Conservation (phyloP, 1,284 basidiomycete genomes). For the Neonothopanus nambi region DNA sequence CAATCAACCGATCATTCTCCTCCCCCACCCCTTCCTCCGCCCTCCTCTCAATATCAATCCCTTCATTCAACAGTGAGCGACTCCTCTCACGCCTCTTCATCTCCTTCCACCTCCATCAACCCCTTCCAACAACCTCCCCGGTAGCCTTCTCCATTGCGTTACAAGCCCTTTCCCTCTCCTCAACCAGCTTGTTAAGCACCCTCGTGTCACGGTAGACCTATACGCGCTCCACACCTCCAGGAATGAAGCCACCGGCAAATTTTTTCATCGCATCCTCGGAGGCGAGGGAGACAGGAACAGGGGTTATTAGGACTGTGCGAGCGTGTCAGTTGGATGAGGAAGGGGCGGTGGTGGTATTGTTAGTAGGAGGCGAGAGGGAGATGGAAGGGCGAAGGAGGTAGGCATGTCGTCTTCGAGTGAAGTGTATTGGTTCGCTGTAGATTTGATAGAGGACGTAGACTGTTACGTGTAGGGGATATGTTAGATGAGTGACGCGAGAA, state of each 20-base stretch:
- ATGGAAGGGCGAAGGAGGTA: too few relatives aligned
- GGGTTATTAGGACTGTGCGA: constrained; percentile 76
- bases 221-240: constrained; percentile 75
- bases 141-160: constrained; percentile 66
- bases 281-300: constrained; percentile 64
- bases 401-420: constrained; percentile 53
- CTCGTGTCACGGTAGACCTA: constrained; percentile 68
- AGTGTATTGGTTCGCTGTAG: constrained; percentile 63
- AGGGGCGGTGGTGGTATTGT: constrained; percentile 74
- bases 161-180: constrained; percentile 57
- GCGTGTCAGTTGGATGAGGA: constrained; percentile 68
- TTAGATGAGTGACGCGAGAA: not conserved
- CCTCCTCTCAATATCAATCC: not conserved
- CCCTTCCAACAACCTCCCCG: constrained; percentile 56
- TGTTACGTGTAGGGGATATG: constrained; percentile 23
- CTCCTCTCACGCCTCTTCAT: constrained; percentile 32
- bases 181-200: constrained; percentile 61
- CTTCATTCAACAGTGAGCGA: not conserved
- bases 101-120: constrained; percentile 40
- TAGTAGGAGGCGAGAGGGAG: too few relatives aligned
- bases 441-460: constrained; percentile 75
- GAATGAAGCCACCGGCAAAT: constrained; percentile 64
- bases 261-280: constrained; percentile 60
- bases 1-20: not conserved
- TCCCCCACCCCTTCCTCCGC: constrained; percentile 1